phyloP scores from a whole-genome alignment of 2,329 filamentous ascomycete species.

The Penicillium sp. region DNA sequence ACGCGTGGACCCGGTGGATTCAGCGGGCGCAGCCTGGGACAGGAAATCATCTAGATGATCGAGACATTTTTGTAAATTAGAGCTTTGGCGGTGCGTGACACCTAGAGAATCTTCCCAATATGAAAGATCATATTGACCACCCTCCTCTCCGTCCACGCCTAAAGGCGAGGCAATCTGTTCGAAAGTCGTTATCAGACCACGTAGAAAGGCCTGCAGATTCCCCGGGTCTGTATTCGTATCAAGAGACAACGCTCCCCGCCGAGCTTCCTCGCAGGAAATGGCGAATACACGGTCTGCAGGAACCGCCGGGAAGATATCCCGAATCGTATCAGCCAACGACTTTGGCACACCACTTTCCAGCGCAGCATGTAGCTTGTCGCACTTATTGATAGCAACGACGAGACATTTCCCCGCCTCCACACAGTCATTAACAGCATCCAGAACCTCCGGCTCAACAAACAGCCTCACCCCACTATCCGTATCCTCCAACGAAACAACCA shows the following conservation, averaged over 20 bases:
- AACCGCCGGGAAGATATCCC: constrained; percentile 44
- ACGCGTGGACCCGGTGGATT: constrained; percentile 5
- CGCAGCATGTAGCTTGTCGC: constrained; percentile 45
- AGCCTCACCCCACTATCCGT: constrained; percentile 31
- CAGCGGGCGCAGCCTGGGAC: constrained; percentile 46
- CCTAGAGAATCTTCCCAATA: constrained; percentile 81
- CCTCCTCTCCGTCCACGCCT: constrained; percentile 32
- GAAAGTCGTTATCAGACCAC: constrained; percentile 66
- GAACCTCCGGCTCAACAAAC: constrained; percentile 54
- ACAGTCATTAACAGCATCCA: constrained; percentile 52
- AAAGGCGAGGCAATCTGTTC: constrained; percentile 42
- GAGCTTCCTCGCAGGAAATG: constrained; percentile 69
- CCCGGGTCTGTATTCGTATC: constrained; percentile 51
- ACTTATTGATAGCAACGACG: constrained; percentile 61
- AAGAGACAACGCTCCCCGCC: constrained; percentile 20
- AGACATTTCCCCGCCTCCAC: constrained; percentile 50
- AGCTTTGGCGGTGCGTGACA: constrained; percentile 82
- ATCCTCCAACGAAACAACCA: constrained; percentile 69
- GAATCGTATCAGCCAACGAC: constrained; percentile 38
- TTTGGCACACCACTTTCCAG: constrained; percentile 17
- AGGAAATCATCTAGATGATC: constrained; percentile 71
- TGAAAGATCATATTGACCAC: constrained; percentile 53
- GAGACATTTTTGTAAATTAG: constrained; percentile 72
- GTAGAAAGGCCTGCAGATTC: constrained; percentile 65
- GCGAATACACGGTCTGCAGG: constrained; percentile 50